These are phyloP conservation scores for Entomortierella lignicola DNA, from an alignment of 192 early-diverging fungal species.

Conservation along the genomic window DNA sequence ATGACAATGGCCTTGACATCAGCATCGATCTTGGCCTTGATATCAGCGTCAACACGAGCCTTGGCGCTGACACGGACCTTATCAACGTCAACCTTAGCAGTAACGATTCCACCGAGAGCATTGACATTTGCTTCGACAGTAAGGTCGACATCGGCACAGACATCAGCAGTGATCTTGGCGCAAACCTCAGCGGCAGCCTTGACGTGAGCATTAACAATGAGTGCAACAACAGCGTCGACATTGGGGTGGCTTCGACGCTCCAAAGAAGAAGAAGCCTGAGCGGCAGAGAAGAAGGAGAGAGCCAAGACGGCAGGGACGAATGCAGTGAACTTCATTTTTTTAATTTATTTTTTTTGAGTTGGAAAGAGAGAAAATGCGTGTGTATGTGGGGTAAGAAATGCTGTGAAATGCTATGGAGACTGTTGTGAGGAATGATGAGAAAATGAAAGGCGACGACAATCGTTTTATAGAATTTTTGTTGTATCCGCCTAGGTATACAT, in stretches of 20 bases:
- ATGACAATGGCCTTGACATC: conserved; percentile 17
- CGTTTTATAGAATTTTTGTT: conserved; percentile 22
- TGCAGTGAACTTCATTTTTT: conserved; percentile 42
- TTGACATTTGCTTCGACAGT: conserved; percentile 10
- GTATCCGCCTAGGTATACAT: neutral
- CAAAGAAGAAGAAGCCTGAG: conserved; percentile 24
- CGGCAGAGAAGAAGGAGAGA: conserved; percentile 40
- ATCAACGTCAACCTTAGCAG: conserved; percentile 21
- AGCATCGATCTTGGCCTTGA: conserved; percentile 26
- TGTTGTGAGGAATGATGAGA: conserved; percentile 31
- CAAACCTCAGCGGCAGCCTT: conserved; percentile 6
- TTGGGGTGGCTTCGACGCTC: conserved; percentile 13
- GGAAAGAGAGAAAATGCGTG: neutral
- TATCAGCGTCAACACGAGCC: conserved; percentile 14
- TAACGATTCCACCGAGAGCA: conserved; percentile 34
- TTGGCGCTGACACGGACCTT: conserved; percentile 22
- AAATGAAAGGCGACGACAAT: conserved; percentile 3
- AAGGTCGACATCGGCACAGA: conserved; percentile 41
- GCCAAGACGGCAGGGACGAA: conserved; percentile 52
- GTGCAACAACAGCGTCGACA: conserved; percentile 20
- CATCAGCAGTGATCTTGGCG: conserved; percentile 14
- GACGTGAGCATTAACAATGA: conserved; percentile 14
- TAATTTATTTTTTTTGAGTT: neutral
- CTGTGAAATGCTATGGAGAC: conserved; percentile 51
- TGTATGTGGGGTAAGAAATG: conserved; percentile 10